Base-by-base conservation (phyloP, 2,329 filamentous ascomycete species). In the Alternaria sp. region DNA sequence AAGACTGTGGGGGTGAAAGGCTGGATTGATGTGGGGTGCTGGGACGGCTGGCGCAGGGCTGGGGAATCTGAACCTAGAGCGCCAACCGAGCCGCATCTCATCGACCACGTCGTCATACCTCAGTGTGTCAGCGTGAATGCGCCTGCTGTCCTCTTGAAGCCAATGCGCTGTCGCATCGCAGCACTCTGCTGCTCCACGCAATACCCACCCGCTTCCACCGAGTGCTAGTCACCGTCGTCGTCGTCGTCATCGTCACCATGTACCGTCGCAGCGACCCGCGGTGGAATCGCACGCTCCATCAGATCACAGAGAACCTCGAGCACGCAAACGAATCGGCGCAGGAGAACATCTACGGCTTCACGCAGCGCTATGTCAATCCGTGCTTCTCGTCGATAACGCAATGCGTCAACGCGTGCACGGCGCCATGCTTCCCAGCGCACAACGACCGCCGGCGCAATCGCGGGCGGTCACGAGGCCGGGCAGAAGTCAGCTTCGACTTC, bases 401-500 rank as follows among this genome's bases (percentile, higher is more conserved):
- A 59, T 90, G 90, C 68, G 72, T 97, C 67, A 87, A 91, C 62
- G 79, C 83, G 51, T 90, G 90, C 77, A 93, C 93, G 70, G 89
- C 90, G 47, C 85, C 88, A 12, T 88, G 89, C 57, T 93, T 93
- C 36, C 91, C 92, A 57, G 89, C 88, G 74, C 88, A 88, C 58
- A 91, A 94, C 70, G 92, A 95, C 76, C 89, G 91, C 62, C 89
- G 92, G 28, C 88, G 92, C 60, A 89, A 93, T 72, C 87, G 91
- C 36, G 81, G 81, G 17, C 81, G 85, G 21, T 80, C 82, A 59
- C 78, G 83, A 64, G 88, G 88, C 3, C 81, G 89, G 55, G 91
- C 93, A 26, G 94, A 97, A 80, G 88, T 91, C 73, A 94, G 88
- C 74, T 98, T 98, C 77, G 95, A 97, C 79, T 98, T 98, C 79